Conservation (phyloP, 371 early-diverging fungal species). For the Conidiobolus incongruus region DNA sequence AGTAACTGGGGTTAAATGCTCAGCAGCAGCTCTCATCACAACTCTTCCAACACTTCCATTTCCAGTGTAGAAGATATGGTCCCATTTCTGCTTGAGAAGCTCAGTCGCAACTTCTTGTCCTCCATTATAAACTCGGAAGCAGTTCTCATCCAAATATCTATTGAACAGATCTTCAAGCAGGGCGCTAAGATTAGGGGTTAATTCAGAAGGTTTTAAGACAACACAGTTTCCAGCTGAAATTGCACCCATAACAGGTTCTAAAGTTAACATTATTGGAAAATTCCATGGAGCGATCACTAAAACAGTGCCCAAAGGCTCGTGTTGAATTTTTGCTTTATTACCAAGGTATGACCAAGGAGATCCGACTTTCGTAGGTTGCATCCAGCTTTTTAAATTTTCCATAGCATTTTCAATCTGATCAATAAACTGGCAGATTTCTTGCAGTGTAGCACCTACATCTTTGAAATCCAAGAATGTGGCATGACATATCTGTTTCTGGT, state of each 20-base stretch:
- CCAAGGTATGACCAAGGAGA: no score
- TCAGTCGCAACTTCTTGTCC: conserved; percentile 40
- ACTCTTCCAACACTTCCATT: conserved; percentile 52
- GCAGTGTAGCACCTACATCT: no score
- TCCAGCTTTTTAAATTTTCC: no score
- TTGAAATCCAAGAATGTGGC: no score
- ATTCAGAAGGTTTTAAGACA: conserved; percentile 77
- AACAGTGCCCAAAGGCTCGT: conserved; percentile 53
- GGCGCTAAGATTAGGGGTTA: conserved; percentile 35
- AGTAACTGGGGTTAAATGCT: conserved; percentile 52
- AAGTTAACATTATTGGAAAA: conserved; percentile 45
- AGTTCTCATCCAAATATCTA: conserved; percentile 43
- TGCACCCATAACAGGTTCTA: conserved; percentile 66
- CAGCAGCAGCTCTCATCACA: conserved; percentile 52
- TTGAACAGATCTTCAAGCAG: conserved; percentile 32
- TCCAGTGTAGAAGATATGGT: conserved; percentile 87
- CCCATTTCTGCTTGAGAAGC: conserved; percentile 43
- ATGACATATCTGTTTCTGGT: no score
- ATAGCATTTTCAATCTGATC: no score
- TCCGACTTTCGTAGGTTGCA: no score
- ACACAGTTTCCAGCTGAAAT: conserved; percentile 83
- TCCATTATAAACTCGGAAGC: conserved; percentile 53
- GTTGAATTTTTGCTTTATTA: conserved; percentile 19
- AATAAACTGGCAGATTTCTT: no score
- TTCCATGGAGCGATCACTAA: conserved; percentile 69